Base-by-base conservation (phyloP, 176 grass and related monocot genomes). In the Aegilops speltoides region DNA sequence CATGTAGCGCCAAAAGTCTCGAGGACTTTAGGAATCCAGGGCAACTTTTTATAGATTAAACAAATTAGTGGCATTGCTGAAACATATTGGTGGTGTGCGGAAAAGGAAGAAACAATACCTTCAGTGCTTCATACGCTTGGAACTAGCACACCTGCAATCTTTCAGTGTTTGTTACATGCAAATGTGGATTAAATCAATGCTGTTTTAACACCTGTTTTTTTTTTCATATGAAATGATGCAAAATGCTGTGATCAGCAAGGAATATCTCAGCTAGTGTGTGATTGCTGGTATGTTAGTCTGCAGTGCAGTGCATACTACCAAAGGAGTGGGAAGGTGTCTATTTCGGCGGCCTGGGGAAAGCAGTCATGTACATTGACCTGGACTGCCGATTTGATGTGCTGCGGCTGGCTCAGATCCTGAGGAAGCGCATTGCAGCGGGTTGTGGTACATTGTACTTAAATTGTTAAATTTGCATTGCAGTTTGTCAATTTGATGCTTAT, bases 341-440 rank as follows among this genome's bases (percentile, higher is more conserved):
- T 79, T 89, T 94, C 7, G 93, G 93, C 17, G 96, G 96, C 3
- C 88, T 96, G 70, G 89, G 93, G 31, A 93, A 84, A 59, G 74
- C 82, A 4, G 90, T 93, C 46, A 84, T 94, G 84, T 98, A 89
- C 82, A 85, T 98, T 17, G 94, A 98, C 75, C 78, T 98, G 28
- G 94, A 96, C 61, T 98, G 94, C 85, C 86, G 90, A 54, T 96
- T 96, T 83, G 97, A 98, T 83, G 93, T 96, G 84, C 59, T 94
- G 63, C 92, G 94, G 1, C 72, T 98, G 73, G 88, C 82, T 56
- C 85, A 96, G 70, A 85, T 96, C 22, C 79, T 98, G 85, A 94
- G 78, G 81, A 75, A 82, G 75, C 83, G 82, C 76, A 94, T 98
- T 37, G 22, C 10, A 1, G 72, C 90, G 41, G 52, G 66, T 50